Evolutionary conservation across 805 yeast genomes (phyloP).

Genomic region (Candida verbasci): DNA sequence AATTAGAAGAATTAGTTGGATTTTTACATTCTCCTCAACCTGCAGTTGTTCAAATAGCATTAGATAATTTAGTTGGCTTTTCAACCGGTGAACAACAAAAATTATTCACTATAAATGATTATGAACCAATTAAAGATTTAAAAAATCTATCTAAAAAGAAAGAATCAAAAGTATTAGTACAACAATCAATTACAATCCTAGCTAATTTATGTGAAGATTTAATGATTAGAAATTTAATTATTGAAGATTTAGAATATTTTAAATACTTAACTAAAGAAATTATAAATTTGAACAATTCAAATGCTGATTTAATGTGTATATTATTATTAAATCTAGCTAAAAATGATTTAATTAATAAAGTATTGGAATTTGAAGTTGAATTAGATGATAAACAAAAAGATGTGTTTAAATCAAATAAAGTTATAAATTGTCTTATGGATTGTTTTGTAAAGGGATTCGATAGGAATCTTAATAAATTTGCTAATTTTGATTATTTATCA

Average conservation of each 20-base stretch:
- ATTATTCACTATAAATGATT: constrained; percentile 67
- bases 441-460: constrained; percentile 84
- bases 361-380: constrained; percentile 36
- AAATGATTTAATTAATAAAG: constrained; percentile 53
- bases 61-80: constrained; percentile 77
- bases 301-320: constrained; percentile 80
- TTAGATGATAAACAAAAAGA: constrained; percentile 29
- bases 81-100: constrained; percentile 65
- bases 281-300: constrained; percentile 51
- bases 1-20: constrained; percentile 56
- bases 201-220: constrained; percentile 77
- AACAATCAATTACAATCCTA: constrained; percentile 71
- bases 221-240: constrained; percentile 59
- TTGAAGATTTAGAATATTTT: constrained; percentile 57
- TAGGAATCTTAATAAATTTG: constrained; percentile 63
- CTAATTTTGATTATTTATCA: constrained; percentile 77
- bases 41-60: constrained; percentile 76
- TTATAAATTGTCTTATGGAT: constrained; percentile 80
- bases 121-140: constrained; percentile 67
- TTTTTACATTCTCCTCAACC: constrained; percentile 81
- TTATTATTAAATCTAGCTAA: constrained; percentile 83
- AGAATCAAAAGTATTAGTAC: constrained; percentile 50
- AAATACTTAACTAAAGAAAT: constrained; percentile 46
- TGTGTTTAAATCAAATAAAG: constrained; percentile 51
- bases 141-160: constrained; percentile 50